Percentiles rank a stretch among this genome's conserved stretches.
Evolutionary conservation across 1,139 yeast species (phyloP).

Genomic region (Hyphopichia fennica): DNA sequence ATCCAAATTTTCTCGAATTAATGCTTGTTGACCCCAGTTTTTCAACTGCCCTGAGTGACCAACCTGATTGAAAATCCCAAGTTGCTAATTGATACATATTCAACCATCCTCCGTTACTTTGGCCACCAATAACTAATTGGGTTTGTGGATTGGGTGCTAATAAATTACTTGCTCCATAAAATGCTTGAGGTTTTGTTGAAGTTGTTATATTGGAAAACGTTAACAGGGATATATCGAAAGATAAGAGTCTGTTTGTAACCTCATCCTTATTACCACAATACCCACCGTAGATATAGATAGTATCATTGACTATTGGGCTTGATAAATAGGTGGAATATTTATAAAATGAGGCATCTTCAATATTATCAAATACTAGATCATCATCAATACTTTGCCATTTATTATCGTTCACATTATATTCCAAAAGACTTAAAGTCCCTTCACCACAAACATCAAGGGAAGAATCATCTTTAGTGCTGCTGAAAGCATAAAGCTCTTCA

Average conservation of each 20-base stretch:
- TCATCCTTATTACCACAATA: slow-evolving; percentile 16
- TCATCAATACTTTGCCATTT: slow-evolving; percentile 22
- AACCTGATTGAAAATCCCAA: slow-evolving; percentile 45
- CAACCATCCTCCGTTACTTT: slow-evolving; percentile 41
- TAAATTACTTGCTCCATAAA: slow-evolving; percentile 43
- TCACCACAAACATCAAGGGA: slow-evolving; percentile 26
- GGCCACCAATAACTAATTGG: slow-evolving; percentile 44
- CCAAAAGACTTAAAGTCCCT: slow-evolving; percentile 24
- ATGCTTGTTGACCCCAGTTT: slow-evolving; percentile 8
- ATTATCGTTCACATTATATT: slow-evolving; percentile 18
- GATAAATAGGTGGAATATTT: slow-evolving; percentile 31
- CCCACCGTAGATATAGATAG: slow-evolving; percentile 44
- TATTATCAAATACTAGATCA: slow-evolving; percentile 18
- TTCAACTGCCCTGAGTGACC: slow-evolving; percentile 35
- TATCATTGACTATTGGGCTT: slow-evolving; percentile 20
- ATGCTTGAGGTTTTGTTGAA: slow-evolving; percentile 43
- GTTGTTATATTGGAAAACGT: slow-evolving; percentile 38
- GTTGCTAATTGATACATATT: slow-evolving; percentile 48
- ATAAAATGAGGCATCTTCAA: slow-evolving; percentile 33
- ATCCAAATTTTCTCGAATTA: slow-evolving; percentile 29
- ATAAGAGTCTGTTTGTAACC: slow-evolving; percentile 31
- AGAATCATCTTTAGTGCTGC: not conserved
- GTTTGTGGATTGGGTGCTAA: slow-evolving; percentile 40
- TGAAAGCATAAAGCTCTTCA: slow-evolving; percentile 32
- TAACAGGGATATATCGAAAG: slow-evolving; percentile 27